Evolutionary conservation across 768 basidiomycete genomes (phyloP).

Genomic region (Pleurotus citrinopileatus): DNA sequence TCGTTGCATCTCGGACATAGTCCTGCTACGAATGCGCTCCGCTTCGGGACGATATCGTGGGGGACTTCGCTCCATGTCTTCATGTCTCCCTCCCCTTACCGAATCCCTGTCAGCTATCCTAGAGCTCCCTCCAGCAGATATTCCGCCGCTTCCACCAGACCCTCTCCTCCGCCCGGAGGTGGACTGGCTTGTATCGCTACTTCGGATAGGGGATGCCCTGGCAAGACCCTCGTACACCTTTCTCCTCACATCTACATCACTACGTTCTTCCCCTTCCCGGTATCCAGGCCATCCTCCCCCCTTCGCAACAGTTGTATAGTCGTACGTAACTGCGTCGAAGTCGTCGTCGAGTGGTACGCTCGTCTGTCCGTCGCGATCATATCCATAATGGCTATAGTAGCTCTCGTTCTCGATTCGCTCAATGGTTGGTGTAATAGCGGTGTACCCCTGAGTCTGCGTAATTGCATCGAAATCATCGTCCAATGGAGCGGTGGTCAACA

Average conservation of each 20-base stretch:
- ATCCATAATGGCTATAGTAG: constrained; percentile 9
- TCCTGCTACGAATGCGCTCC: background rate
- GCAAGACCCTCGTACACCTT: background rate
- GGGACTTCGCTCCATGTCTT: background rate
- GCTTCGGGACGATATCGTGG: background rate
- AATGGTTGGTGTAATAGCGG: constrained; percentile 20
- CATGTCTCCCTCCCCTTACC: too few relatives aligned
- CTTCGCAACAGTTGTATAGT: constrained; percentile 14
- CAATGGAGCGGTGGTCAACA: constrained; percentile 35
- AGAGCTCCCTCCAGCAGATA: background rate
- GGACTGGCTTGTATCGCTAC: background rate
- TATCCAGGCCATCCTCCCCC: background rate
- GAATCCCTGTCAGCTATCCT: background rate
- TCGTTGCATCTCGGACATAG: constrained; percentile 5
- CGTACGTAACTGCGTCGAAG: constrained; percentile 33
- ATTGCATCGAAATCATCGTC: constrained; percentile 40
- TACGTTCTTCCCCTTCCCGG: background rate
- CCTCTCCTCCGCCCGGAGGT: background rate
- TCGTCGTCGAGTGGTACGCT: constrained; percentile 34
- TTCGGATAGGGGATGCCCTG: background rate
- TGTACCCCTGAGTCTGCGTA: constrained; percentile 24
- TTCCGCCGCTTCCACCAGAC: background rate
- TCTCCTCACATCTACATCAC: background rate
- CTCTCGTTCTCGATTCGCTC: constrained; percentile 10
- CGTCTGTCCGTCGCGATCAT: constrained; percentile 14